These are phyloP conservation scores for Cladophialophora exuberans DNA, from an alignment of 2,329 filamentous ascomycete genomes.

Conservation along the genomic window DNA sequence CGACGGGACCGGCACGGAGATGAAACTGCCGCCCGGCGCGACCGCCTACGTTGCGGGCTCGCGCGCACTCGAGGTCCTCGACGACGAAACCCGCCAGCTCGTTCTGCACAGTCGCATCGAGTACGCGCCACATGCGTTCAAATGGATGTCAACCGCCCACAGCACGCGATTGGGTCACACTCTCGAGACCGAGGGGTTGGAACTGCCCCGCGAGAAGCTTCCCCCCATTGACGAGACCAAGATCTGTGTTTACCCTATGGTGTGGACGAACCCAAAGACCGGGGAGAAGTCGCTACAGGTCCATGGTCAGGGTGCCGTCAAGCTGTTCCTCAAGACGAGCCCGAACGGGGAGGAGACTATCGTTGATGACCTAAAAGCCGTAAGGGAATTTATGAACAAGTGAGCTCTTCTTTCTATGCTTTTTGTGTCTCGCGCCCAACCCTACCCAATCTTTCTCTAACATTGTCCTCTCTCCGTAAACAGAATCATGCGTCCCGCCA, in stretches of 20 bases:
- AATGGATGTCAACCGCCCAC: conserved; percentile 43
- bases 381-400: conserved; percentile 40
- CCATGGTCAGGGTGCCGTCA: conserved; percentile 42
- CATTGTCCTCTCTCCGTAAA: no score
- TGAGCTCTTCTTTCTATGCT: conserved; percentile 26
- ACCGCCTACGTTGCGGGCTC: conserved; percentile 41
- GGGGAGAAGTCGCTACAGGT: conserved; percentile 40
- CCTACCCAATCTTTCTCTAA: background rate
- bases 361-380: conserved; percentile 37
- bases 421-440: background rate
- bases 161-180: conserved; percentile 40
- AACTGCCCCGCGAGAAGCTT: conserved; percentile 39
- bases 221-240: conserved; percentile 38
- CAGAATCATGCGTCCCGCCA: conserved; percentile 42
- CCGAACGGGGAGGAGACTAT: conserved; percentile 33
- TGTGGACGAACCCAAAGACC: conserved; percentile 43
- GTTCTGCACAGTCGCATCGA: conserved; percentile 41
- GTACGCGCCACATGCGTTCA: conserved; percentile 43
- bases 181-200: conserved; percentile 35
- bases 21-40: conserved; percentile 40
- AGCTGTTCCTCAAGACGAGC: conserved; percentile 39
- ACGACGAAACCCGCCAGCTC: conserved; percentile 34
- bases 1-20: conserved; percentile 41
- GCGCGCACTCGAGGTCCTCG: conserved; percentile 34
- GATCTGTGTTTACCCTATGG: conserved; percentile 43